phyloP scores from a whole-genome alignment of 1,284 basidiomycete species.

The Apiotrichum akiyoshidainum region DNA sequence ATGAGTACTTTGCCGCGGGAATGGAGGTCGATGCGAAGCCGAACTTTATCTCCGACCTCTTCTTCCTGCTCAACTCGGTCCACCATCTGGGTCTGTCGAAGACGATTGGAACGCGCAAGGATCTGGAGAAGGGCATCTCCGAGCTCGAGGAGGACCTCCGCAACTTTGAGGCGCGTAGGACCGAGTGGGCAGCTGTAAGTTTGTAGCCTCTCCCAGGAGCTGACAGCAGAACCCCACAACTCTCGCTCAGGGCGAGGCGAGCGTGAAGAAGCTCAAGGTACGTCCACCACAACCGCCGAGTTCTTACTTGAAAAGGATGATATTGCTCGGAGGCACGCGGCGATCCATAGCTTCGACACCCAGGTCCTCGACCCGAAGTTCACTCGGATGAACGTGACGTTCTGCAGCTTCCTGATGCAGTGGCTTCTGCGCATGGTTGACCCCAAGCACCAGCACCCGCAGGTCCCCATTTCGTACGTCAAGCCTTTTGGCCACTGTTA shows the following conservation, averaged over 20 bases:
- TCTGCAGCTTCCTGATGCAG: slow-evolving; percentile 84
- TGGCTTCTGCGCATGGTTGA: slow-evolving; percentile 96
- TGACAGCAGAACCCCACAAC: slow-evolving; percentile 31
- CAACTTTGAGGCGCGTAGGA: slow-evolving; percentile 68
- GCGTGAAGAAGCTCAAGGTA: slow-evolving; percentile 70
- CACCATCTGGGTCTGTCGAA: slow-evolving; percentile 81
- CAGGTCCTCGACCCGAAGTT: slow-evolving; percentile 86
- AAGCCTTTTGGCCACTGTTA: too few relatives aligned
- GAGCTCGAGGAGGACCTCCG: slow-evolving; percentile 76
- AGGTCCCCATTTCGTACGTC: slow-evolving; percentile 63
- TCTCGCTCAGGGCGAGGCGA: slow-evolving; percentile 59
- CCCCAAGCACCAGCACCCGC: slow-evolving; percentile 74
- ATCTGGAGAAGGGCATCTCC: slow-evolving; percentile 67
- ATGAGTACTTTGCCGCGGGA: slow-evolving; percentile 64
- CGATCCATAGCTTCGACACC: slow-evolving; percentile 74
- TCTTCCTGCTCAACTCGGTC: slow-evolving; percentile 79
- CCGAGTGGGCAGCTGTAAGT: slow-evolving; percentile 62
- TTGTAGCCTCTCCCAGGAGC: slow-evolving; percentile 8
- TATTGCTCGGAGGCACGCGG: slow-evolving; percentile 62
- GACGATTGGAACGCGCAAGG: slow-evolving; percentile 70
- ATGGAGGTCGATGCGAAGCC: slow-evolving; percentile 35
- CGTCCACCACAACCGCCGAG: not conserved
- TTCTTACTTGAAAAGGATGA: slow-evolving; percentile 56
- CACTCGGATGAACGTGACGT: slow-evolving; percentile 72
- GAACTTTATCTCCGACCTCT: slow-evolving; percentile 95